Evolutionary conservation across 1,139 yeast genomes (phyloP).

Genomic region (Taiozyma sp.): DNA sequence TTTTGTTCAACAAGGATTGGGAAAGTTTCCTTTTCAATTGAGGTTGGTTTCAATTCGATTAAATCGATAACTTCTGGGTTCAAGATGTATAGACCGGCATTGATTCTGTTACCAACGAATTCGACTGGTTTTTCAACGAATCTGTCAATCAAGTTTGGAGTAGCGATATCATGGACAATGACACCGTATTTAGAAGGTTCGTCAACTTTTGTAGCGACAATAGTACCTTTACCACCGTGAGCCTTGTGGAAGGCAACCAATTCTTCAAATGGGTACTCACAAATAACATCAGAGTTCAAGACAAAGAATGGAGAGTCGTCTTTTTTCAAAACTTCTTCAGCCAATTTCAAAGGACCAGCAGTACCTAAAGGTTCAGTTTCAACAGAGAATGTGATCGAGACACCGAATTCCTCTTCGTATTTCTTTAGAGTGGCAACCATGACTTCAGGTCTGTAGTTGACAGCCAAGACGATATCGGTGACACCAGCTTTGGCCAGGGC

Average conservation of each 20-base stretch:
- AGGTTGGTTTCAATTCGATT: slow-evolving; percentile 97
- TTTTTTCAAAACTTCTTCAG: slow-evolving; percentile 89
- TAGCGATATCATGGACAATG: slow-evolving; percentile 91
- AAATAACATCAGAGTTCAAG: slow-evolving; percentile 95
- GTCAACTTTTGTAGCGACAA: slow-evolving; percentile 98
- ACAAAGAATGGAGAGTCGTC: slow-evolving; percentile 97
- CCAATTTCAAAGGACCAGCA: slow-evolving; percentile 98
- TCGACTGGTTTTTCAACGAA: slow-evolving; percentile 99
- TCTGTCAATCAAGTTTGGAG: slow-evolving; percentile 92
- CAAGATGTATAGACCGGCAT: slow-evolving; percentile 94
- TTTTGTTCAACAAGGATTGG: slow-evolving; percentile 92
- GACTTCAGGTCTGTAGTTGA: slow-evolving; percentile 98
- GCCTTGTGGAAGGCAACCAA: slow-evolving; percentile 88
- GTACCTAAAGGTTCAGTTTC: slow-evolving; percentile 99
- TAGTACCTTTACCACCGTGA: slow-evolving; percentile 98
- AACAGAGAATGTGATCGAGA: slow-evolving; percentile 91
- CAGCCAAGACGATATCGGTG: slow-evolving; percentile 97
- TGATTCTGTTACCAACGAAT: slow-evolving; percentile 96
- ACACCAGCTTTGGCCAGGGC: slow-evolving; percentile 98
- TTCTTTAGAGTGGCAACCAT: slow-evolving; percentile 94
- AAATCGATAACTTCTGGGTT: slow-evolving; percentile 96
- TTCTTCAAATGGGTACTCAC: slow-evolving; percentile 96
- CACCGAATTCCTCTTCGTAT: slow-evolving; percentile 94
- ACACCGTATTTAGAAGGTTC: slow-evolving; percentile 99
- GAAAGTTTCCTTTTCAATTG: slow-evolving; percentile 99